Evolutionary conservation across 306 rosid genomes (phyloP).

Genomic region (Echinosophora koreensis): DNA sequence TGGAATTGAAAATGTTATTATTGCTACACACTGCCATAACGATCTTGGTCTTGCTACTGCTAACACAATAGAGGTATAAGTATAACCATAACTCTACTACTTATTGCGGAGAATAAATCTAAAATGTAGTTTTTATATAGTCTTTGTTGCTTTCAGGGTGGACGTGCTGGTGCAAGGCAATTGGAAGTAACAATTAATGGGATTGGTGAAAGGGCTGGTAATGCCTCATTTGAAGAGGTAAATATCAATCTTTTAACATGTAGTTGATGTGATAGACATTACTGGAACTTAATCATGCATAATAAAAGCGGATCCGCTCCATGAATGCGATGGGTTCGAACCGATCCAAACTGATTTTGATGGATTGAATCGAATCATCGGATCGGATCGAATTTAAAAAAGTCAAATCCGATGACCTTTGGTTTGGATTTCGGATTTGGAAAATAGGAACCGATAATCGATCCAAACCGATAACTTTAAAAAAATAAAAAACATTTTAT

Average conservation of each 20-base stretch:
- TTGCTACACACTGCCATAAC: conserved; percentile 92
- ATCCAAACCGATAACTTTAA: too few relatives aligned
- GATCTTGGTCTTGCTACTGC: conserved; percentile 97
- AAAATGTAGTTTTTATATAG: neutral
- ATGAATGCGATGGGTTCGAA: too few relatives aligned
- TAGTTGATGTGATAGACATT: neutral
- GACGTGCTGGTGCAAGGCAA: conserved; percentile 92
- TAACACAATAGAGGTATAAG: conserved; percentile 79
- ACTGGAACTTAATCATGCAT: neutral
- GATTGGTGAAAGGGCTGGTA: conserved; percentile 99
- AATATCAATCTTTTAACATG: conserved; percentile 7
- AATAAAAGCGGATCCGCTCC: neutral
- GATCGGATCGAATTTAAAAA: too few relatives aligned
- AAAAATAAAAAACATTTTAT: too few relatives aligned
- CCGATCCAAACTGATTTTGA: too few relatives aligned
- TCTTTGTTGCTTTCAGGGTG: conserved; percentile 71
- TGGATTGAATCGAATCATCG: too few relatives aligned
- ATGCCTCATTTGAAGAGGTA: conserved; percentile 96
- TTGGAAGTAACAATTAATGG: conserved; percentile 96
- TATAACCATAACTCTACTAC: neutral
- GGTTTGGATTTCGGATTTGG: too few relatives aligned
- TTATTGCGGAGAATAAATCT: neutral
- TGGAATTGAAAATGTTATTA: conserved; percentile 77
- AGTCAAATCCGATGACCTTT: too few relatives aligned
- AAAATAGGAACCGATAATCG: too few relatives aligned